A percentile compares a stretch with the other conserved stretches of the same genome.
phyloP scores from a whole-genome alignment of 2,329 filamentous ascomycete species.

The Xylaria multiplex region DNA sequence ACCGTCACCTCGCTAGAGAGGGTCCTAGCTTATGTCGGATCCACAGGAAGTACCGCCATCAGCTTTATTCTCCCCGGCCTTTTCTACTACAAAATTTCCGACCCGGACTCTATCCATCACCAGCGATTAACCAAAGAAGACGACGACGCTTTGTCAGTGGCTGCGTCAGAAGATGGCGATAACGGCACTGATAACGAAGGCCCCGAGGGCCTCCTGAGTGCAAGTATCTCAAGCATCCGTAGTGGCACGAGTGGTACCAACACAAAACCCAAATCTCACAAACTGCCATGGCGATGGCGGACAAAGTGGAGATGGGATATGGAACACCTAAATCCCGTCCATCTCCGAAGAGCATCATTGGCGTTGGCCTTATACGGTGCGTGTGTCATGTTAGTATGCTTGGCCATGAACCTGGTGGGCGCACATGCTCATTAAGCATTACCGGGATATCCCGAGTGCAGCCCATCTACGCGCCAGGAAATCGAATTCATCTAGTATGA shows the following conservation, averaged over 20 bases:
- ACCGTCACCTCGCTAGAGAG: constrained; percentile 89
- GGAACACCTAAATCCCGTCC: constrained; percentile 70
- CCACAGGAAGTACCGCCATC: constrained; percentile 93
- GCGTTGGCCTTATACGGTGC: constrained; percentile 84
- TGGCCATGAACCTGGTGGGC: constrained; percentile 87
- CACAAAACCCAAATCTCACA: constrained; percentile 48
- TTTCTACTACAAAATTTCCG: constrained; percentile 98
- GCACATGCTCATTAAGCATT: constrained; percentile 65
- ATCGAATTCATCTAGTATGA: constrained; percentile 6
- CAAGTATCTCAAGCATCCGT: constrained; percentile 58
- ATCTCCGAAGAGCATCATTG: constrained; percentile 78
- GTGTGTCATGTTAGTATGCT: constrained; percentile 87
- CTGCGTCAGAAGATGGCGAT: constrained; percentile 53
- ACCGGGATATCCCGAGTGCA: constrained; percentile 1
- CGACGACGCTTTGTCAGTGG: constrained; percentile 77
- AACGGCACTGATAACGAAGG: constrained; percentile 40
- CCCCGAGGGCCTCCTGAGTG: constrained; percentile 54
- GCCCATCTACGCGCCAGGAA: constrained; percentile 1
- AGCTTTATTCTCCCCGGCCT: constrained; percentile 95
- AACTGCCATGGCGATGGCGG: constrained; percentile 61
- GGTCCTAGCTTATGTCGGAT: constrained; percentile 93
- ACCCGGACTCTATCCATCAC: constrained; percentile 85
- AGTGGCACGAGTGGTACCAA: constrained; percentile 54
- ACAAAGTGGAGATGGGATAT: constrained; percentile 69
- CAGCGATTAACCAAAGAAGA: constrained; percentile 91